A percentile compares a stretch with the other conserved stretches of the same genome.
Conservation (phyloP, 139 green algal genomes). For the Closterium sp. region DNA sequence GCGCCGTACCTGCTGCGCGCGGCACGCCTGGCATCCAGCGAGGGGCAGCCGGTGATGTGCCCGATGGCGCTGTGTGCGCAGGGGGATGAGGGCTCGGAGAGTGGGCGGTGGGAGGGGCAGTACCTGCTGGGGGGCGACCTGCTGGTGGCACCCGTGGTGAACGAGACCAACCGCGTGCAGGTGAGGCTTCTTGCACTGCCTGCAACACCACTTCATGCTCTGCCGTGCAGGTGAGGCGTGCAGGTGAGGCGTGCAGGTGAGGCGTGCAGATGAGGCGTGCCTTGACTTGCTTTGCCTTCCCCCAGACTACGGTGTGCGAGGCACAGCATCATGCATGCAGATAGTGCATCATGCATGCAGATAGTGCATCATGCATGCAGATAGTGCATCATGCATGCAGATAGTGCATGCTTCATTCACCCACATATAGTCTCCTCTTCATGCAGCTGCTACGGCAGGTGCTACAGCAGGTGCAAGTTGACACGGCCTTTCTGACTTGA, state of each 20-base stretch:
- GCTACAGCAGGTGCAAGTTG: neutral
- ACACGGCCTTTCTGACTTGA: no score
- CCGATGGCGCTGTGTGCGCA: constrained; percentile 30
- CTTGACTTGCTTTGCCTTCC: no score
- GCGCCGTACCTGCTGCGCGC: neutral
- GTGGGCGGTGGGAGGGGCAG: neutral
- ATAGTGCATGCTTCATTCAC: neutral
- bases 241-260: no score
- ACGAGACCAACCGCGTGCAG: neutral
- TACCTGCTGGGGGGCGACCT: neutral
- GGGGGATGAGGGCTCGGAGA: neutral
- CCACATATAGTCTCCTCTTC: no score
- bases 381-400: neutral
- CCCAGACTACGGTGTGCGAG: no score
- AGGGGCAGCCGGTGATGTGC: constrained; percentile 5
- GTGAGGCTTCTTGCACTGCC: neutral
- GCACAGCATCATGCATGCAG: neutral
- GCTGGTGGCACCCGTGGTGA: neutral
- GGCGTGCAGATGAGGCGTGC: no score
- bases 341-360: neutral
- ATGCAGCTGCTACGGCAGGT: no score
- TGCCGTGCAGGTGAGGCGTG: no score
- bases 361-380: neutral
- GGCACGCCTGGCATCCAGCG: neutral
- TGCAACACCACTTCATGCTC: no score